Evolutionary conservation across 2,329 filamentous ascomycete genomes (phyloP).

Genomic region (Thelonectria rubi): DNA sequence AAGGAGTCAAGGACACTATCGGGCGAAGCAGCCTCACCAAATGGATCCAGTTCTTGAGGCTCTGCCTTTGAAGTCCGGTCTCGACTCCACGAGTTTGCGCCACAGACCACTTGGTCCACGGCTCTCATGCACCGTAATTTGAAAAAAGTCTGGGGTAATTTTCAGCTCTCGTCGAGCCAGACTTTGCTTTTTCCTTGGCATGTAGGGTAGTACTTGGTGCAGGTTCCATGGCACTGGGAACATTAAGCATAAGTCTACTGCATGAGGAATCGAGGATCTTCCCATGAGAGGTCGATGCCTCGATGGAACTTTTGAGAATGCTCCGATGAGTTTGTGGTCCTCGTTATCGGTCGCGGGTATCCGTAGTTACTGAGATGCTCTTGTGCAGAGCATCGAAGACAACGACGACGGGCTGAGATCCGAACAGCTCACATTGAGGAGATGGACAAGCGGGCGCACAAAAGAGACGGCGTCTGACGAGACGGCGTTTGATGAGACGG

Average conservation of each 20-base stretch:
- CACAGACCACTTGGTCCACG: not conserved
- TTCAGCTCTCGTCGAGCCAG: not conserved
- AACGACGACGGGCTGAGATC: too few species aligned
- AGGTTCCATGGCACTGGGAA: not conserved
- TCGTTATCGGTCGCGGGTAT: too few species aligned
- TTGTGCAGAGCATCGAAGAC: too few species aligned
- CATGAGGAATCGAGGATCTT: not conserved
- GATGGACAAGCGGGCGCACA: too few species aligned
- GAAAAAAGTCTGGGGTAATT: slow-evolving; percentile 1
- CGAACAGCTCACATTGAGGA: too few species aligned
- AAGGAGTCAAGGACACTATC: too few species aligned
- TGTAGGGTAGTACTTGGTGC: not conserved
- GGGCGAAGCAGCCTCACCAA: too few species aligned
- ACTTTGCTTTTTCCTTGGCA: not conserved
- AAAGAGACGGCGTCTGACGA: too few species aligned
- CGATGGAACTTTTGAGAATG: not conserved
- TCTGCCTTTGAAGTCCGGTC: not conserved
- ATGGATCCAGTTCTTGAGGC: not conserved
- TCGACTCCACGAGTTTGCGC: not conserved
- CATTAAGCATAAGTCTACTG: slow-evolving; percentile 8
- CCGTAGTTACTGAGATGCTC: too few species aligned
- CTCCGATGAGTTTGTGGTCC: not conserved
- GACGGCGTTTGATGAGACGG: too few species aligned
- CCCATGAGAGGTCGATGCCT: not conserved
- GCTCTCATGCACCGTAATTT: not conserved